phyloP scores from a whole-genome alignment of 306 rosid species.

The Pueraria montana region DNA sequence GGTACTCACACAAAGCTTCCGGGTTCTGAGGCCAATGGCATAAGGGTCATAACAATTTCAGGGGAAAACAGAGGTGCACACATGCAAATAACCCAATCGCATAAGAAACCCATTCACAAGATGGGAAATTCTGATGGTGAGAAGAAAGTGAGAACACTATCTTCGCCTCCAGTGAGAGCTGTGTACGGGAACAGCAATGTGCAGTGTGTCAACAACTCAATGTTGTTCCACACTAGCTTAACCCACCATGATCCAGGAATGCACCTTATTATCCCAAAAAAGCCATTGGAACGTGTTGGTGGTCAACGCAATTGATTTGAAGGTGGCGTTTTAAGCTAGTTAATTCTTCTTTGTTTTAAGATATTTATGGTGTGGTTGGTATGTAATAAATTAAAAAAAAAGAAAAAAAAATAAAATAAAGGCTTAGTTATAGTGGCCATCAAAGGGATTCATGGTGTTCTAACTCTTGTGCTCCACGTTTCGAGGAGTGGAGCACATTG shows the following conservation, averaged over 20 bases:
- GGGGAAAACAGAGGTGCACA: conserved; percentile 90
- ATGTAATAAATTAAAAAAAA: background rate
- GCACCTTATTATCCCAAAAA: conserved; percentile 61
- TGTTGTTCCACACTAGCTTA: conserved; percentile 55
- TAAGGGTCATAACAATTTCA: conserved; percentile 69
- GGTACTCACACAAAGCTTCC: conserved; percentile 8
- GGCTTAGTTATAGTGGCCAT: background rate
- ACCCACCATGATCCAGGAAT: conserved; percentile 79
- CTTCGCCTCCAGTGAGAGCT: conserved; percentile 42
- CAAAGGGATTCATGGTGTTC: background rate
- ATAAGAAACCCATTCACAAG: conserved; percentile 57
- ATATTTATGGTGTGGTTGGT: conserved; percentile 24
- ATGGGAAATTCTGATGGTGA: conserved; percentile 5
- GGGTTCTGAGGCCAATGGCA: conserved; percentile 49
- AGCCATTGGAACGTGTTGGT: conserved; percentile 37
- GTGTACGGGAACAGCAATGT: conserved; percentile 81
- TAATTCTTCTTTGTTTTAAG: background rate
- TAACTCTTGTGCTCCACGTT: background rate
- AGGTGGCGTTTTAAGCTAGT: background rate
- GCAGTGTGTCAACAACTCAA: conserved; percentile 79
- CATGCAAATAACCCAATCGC: conserved; percentile 63
- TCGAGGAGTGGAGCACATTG: background rate
- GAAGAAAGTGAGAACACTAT: conserved; percentile 36
- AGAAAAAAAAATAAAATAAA: conserved; percentile 40
- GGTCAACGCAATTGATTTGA: conserved; percentile 41